A percentile compares a stretch with the other conserved stretches of the same genome.
Conservation (phyloP, 495 filamentous ascomycete genomes). For the Bryoglossum gracile region DNA sequence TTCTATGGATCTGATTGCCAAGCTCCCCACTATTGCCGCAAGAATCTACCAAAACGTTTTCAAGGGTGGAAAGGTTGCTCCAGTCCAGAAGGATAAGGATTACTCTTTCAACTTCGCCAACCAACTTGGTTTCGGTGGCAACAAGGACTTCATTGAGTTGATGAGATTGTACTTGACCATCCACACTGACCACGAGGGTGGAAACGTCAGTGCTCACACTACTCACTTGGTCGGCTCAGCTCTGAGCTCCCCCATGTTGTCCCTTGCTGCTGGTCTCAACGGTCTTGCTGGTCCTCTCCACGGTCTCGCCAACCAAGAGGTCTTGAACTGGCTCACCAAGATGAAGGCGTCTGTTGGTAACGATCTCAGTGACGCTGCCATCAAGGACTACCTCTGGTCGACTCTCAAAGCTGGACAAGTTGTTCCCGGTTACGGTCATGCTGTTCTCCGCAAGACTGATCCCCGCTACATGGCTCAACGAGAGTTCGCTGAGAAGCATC, state of each 20-base stretch:
- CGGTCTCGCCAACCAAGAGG: slow-evolving; percentile 98
- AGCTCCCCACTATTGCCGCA: slow-evolving; percentile 94
- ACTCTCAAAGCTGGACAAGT: slow-evolving; percentile 93
- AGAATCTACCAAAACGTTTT: slow-evolving; percentile 99
- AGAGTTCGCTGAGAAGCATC: slow-evolving; percentile 66
- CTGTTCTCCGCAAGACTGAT: slow-evolving; percentile 98
- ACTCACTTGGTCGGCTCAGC: slow-evolving; percentile 96
- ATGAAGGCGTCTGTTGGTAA: slow-evolving; percentile 96
- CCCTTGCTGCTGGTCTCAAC: slow-evolving; percentile 90
- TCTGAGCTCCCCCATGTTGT: slow-evolving; percentile 95
- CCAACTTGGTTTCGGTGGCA: slow-evolving; percentile 91
- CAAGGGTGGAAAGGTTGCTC: slow-evolving; percentile 96
- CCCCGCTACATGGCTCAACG: slow-evolving; percentile 97
- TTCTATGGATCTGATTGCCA: slow-evolving; percentile 99
- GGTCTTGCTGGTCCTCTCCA: slow-evolving; percentile 96
- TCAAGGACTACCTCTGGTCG: slow-evolving; percentile 96
- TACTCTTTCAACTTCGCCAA: slow-evolving; percentile 98
- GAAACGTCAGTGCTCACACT: slow-evolving; percentile 96
- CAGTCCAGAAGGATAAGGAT: slow-evolving; percentile 96
- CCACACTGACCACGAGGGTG: slow-evolving; percentile 98
- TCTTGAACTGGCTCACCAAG: slow-evolving; percentile 95
- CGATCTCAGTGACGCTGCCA: slow-evolving; percentile 88
- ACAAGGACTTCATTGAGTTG: slow-evolving; percentile 95
- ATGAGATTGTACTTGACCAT: slow-evolving; percentile 98
- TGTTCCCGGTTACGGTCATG: slow-evolving; percentile 96